Conservation (phyloP, 2,329 filamentous ascomycete genomes). For the Fusarium sp. region DNA sequence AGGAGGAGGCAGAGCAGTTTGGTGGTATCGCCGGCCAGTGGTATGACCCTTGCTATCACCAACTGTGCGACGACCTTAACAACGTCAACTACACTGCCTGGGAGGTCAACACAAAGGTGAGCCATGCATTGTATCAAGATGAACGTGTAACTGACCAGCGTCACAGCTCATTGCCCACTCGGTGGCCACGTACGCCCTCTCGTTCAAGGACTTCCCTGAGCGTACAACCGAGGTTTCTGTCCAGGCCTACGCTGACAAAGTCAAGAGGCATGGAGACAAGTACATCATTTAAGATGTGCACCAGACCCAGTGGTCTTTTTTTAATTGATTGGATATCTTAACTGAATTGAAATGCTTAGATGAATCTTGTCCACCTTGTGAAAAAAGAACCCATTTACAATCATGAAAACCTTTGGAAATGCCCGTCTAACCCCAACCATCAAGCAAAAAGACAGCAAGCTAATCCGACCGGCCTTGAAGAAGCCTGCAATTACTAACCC, state of each 20-base stretch:
- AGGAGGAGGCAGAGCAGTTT: conserved; percentile 73
- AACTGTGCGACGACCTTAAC: conserved; percentile 69
- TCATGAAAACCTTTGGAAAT: conserved; percentile 21
- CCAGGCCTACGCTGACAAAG: conserved; percentile 48
- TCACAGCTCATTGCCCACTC: conserved; percentile 74
- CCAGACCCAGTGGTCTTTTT: conserved; percentile 11
- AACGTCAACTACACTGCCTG: conserved; percentile 72
- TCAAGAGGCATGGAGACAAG: conserved; percentile 64
- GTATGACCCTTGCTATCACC: conserved; percentile 72
- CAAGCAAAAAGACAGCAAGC: conserved; percentile 1
- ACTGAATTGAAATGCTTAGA: conserved; percentile 36
- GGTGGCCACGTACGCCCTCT: conserved; percentile 76
- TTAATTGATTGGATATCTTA: conserved; percentile 38
- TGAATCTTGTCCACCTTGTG: conserved; percentile 29
- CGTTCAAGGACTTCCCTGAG: conserved; percentile 74
- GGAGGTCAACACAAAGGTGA: conserved; percentile 70
- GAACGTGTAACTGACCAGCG: conserved; percentile 28
- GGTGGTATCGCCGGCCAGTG: conserved; percentile 75
- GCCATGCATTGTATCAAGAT: conserved; percentile 13
- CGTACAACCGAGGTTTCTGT: conserved; percentile 52
- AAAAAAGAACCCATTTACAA: conserved; percentile 21
- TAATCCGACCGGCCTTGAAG: conserved; percentile 17
- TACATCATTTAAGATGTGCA: conserved; percentile 55
- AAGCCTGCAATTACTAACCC: conserved; percentile 13
- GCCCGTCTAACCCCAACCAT: conserved; percentile 32